Conservation (phyloP, 352 stramenopile genomes). For the Phytophthora cryptogea region DNA sequence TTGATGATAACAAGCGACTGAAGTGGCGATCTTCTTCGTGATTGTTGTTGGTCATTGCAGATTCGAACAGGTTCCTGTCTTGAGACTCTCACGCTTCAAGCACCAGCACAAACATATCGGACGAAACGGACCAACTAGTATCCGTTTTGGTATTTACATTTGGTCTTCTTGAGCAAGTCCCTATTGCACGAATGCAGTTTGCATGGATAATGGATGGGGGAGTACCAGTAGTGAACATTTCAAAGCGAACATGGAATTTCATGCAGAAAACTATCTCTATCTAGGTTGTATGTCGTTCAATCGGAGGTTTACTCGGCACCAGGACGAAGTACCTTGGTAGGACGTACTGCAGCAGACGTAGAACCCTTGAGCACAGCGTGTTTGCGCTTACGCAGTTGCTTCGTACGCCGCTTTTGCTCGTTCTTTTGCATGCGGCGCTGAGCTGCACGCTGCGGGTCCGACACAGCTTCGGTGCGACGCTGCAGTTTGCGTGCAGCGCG, state of each 20-base stretch:
- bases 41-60: conserved; percentile 40
- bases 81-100: too few relatives aligned
- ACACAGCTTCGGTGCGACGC: conserved; percentile 78
- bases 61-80: not conserved
- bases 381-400: conserved; percentile 91
- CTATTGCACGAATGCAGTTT: too few relatives aligned
- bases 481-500: conserved; percentile 75
- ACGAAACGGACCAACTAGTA: too few relatives aligned
- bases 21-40: conserved; percentile 27
- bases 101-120: too few relatives aligned
- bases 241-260: conserved; percentile 29
- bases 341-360: conserved; percentile 56
- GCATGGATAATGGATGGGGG: too few relatives aligned
- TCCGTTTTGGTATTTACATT: too few relatives aligned
- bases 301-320: conserved; percentile 51
- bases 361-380: conserved; percentile 84
- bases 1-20: conserved; percentile 9
- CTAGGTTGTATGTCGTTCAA: conserved; percentile 13
- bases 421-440: conserved; percentile 88
- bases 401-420: conserved; percentile 76
- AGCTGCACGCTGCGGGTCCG: conserved; percentile 72
- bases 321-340: conserved; percentile 64
- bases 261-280: conserved; percentile 37
- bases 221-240: conserved; percentile 11
- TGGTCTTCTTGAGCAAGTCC: too few relatives aligned